These are phyloP conservation scores for Melastoma candidum DNA, from an alignment of 441 rosid genomes.

Conservation along the genomic window DNA sequence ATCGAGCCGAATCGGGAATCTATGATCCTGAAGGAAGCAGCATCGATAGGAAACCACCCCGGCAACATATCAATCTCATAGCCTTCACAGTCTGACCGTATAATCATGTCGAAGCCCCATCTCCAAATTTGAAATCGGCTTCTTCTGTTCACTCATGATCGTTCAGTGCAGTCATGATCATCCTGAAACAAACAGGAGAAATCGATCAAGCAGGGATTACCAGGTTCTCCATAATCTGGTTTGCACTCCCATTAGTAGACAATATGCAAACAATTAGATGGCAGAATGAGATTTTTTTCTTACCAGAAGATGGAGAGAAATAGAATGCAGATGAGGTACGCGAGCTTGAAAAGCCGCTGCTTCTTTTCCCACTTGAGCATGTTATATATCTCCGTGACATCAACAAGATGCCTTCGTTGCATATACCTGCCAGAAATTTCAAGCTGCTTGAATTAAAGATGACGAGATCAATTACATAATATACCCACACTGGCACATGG, in stretches of 20 bases:
- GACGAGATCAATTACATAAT: no score
- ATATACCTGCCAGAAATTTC: conserved; percentile 35
- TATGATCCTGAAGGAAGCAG: no score
- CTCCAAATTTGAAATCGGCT: no score
- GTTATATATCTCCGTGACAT: conserved; percentile 83
- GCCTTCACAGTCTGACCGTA: no score
- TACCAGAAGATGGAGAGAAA: conserved; percentile 82
- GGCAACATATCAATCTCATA: no score
- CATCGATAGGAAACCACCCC: no score
- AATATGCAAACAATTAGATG: not conserved
- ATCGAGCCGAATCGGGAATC: no score
- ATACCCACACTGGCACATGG: no score
- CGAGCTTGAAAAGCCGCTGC: conserved; percentile 76
- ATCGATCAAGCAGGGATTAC: not conserved
- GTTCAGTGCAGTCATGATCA: conserved; percentile 69
- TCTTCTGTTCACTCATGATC: conserved; percentile 24
- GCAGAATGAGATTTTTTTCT: not conserved
- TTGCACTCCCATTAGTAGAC: not conserved
- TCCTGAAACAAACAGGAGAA: conserved; percentile 31
- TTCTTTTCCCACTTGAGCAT: conserved; percentile 35
- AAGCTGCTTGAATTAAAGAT: no score
- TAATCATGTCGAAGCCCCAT: no score
- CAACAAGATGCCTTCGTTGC: conserved; percentile 48
- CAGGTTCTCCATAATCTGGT: not conserved
- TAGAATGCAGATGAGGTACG: conserved; percentile 56